Percentiles rank a stretch among this genome's conserved stretches.
Conservation (phyloP, 805 yeast genomes). For the Myxozyma geophila region DNA sequence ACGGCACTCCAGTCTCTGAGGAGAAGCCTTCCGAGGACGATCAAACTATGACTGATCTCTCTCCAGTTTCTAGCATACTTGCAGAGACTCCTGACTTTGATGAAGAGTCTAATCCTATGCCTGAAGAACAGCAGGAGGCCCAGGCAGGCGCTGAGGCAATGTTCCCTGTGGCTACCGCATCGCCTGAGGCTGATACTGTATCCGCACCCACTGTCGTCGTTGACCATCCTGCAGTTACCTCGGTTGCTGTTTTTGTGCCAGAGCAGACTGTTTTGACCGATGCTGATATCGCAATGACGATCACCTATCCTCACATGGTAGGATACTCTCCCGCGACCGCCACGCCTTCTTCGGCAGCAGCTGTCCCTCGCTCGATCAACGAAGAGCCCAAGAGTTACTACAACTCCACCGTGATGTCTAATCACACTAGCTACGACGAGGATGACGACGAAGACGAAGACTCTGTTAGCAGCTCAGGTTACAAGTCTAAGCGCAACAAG, state of each 20-base stretch:
- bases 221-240: slow-evolving; percentile 16
- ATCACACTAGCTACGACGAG: not conserved
- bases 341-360: slow-evolving; percentile 10
- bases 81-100: not conserved
- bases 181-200: slow-evolving; percentile 1
- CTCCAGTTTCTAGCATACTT: not conserved
- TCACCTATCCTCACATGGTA: slow-evolving; percentile 28
- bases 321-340: slow-evolving; percentile 30
- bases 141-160: slow-evolving; percentile 20
- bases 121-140: slow-evolving; percentile 9
- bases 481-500: slow-evolving; percentile 8
- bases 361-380: slow-evolving; percentile 1
- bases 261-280: slow-evolving; percentile 25
- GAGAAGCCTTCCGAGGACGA: slow-evolving; percentile 3
- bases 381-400: not conserved
- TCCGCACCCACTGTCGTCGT: slow-evolving; percentile 9
- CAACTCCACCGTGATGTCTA: slow-evolving; percentile 1
- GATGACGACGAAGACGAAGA: not conserved
- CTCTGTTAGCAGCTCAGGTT: not conserved
- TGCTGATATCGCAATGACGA: slow-evolving; percentile 24
- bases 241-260: slow-evolving; percentile 30
- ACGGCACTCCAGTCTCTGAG: slow-evolving; percentile 27
- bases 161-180: slow-evolving; percentile 13
- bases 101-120: not conserved
- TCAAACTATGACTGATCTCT: not conserved